Base-by-base conservation (phyloP, 345 rosid genomes). In the Citropsis articulata region DNA sequence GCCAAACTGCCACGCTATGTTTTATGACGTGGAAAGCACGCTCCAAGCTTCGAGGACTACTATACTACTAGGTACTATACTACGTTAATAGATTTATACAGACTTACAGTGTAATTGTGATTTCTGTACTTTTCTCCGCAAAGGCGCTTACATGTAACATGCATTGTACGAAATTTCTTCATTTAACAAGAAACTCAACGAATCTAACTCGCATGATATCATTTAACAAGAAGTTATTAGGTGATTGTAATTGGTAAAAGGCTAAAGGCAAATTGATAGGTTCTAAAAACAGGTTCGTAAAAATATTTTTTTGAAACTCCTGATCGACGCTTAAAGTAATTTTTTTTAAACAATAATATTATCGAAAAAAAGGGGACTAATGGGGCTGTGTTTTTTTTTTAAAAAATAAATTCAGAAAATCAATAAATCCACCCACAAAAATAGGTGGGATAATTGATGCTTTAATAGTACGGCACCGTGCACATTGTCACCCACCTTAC, bases 11-110 rank as follows among this genome's bases (percentile, higher is more conserved):
- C 66, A 82, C 83, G 81, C 84, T 73, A 81, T 30, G 21, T 73
- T 67, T 1, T 48, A 63, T 75, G 89, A 88, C 87, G 90, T 88
- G 88, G 82, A 75, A 73, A 85, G 81, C 94, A 90, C 87, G 92
- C 91, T 86, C 94, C 94, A 81, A 84, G 63, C 21, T 80, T 85
- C 38, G 66, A 75, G 89, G 84, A 72, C 14, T 45, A 16, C 19
- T 22, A 33, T 12, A 21, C 36, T 28, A 22, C 50, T 1, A 1
- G 14, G 50, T 45, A 13, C 50, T 45, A 45, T 13, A 13, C 24
- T 69, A 4, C 77, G 12, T 61, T 5, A 6, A 28, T 56, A 31
- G 14, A 48, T 21, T 7, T 67, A 21, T 69, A 63, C 67, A 16
- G 57, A 56, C 71, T 21, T 40, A 28, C 63, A 67, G 63, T 63